These are phyloP conservation scores for Ambispora gerdemannii DNA, from an alignment of 192 early-diverging fungal genomes.

Conservation along the genomic window DNA sequence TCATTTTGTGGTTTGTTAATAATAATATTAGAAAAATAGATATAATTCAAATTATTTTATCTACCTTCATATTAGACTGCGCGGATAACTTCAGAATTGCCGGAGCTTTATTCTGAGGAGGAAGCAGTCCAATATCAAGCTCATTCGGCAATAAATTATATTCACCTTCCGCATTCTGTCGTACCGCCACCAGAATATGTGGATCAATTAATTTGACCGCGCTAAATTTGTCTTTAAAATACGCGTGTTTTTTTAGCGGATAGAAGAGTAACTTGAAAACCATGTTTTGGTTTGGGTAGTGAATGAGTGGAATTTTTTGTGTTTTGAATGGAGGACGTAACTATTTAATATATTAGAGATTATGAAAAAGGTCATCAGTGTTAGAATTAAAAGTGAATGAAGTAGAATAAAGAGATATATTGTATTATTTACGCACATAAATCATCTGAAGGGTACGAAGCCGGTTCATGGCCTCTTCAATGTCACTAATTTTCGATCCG, in stretches of 20 bases:
- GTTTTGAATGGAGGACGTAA: neutral
- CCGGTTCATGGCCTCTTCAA: constrained; percentile 21
- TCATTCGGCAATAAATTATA: neutral
- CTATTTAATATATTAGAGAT: constrained; percentile 1
- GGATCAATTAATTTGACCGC: neutral
- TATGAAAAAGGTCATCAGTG: neutral
- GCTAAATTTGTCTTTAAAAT: neutral
- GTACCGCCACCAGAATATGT: neutral
- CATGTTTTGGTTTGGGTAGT: constrained; percentile 23
- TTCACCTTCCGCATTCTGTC: neutral
- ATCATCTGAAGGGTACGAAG: constrained; percentile 6
- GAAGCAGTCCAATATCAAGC: too few relatives aligned
- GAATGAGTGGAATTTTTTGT: constrained; percentile 18
- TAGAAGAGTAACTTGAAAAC: constrained; percentile 17
- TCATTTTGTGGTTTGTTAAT: too few relatives aligned
- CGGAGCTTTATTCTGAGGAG: too few relatives aligned
- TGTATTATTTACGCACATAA: constrained; percentile 2
- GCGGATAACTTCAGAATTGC: neutral
- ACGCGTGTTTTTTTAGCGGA: neutral
- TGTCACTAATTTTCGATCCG: neutral
- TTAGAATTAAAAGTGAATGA: neutral
- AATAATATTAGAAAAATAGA: neutral
- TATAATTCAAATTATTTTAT: neutral
- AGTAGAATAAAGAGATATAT: neutral
- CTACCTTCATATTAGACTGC: neutral